Conservation (phyloP, 2,329 filamentous ascomycete species). For the Diaporthe citrichinensis region DNA sequence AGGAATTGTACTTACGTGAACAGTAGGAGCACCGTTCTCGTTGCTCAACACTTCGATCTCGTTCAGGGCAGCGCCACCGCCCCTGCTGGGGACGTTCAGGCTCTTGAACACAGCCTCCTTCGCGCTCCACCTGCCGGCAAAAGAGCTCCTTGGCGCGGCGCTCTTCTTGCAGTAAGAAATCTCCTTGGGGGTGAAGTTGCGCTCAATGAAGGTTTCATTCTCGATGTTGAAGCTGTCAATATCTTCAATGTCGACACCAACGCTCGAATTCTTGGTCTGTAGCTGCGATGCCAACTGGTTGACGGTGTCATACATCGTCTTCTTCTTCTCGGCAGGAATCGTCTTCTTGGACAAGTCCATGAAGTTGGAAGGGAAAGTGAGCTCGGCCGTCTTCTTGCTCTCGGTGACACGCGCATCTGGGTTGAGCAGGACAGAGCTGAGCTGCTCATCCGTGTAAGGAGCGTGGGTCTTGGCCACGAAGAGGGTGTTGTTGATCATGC, state of each 20-base stretch:
- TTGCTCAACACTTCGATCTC: slow-evolving; percentile 94
- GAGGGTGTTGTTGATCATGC: slow-evolving; percentile 96
- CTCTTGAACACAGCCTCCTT: slow-evolving; percentile 99
- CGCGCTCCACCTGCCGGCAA: slow-evolving; percentile 95
- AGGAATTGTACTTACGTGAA: slow-evolving; percentile 75
- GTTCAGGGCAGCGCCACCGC: slow-evolving; percentile 89
- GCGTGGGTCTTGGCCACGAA: slow-evolving; percentile 95
- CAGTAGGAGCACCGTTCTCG: slow-evolving; percentile 84
- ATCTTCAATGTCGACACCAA: slow-evolving; percentile 95
- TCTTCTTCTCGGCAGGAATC: slow-evolving; percentile 60
- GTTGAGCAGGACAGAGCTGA: slow-evolving; percentile 92
- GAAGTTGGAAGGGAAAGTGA: slow-evolving; percentile 79
- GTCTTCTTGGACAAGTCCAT: slow-evolving; percentile 74
- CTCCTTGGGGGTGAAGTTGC: slow-evolving; percentile 92
- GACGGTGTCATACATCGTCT: slow-evolving; percentile 81
- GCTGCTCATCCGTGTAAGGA: slow-evolving; percentile 90
- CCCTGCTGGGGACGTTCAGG: slow-evolving; percentile 86
- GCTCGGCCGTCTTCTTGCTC: slow-evolving; percentile 88
- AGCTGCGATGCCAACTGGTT: slow-evolving; percentile 80
- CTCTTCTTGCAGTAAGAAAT: slow-evolving; percentile 88
- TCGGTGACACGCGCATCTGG: slow-evolving; percentile 87
- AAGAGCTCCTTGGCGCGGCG: slow-evolving; percentile 86
- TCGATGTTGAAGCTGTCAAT: slow-evolving; percentile 90
- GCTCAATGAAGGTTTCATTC: slow-evolving; percentile 93
- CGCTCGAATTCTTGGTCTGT: slow-evolving; percentile 77